phyloP scores from a whole-genome alignment of 192 early-diverging fungal genomes.

The Coemansia erecta region DNA sequence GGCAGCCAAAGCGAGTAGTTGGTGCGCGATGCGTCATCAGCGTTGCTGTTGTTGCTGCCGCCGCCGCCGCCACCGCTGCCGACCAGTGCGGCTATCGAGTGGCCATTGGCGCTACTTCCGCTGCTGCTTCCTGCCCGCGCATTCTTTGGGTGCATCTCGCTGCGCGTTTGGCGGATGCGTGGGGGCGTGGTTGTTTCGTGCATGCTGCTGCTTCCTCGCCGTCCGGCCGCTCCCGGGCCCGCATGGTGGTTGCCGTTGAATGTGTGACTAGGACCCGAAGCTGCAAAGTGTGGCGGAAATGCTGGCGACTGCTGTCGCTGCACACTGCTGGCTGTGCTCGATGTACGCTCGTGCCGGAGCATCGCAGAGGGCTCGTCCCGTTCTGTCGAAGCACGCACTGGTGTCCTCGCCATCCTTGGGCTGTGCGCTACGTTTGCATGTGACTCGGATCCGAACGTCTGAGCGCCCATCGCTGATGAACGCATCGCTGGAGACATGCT shows the following conservation, averaged over 20 bases:
- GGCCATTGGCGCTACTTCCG: conserved; percentile 17
- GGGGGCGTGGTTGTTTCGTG: conserved; percentile 25
- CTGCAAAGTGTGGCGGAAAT: conserved; percentile 1
- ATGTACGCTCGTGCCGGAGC: background rate
- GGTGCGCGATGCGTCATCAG: conserved; percentile 18
- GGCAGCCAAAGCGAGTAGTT: conserved; percentile 48
- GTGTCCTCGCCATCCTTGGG: background rate
- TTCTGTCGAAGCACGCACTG: background rate
- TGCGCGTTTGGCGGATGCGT: conserved; percentile 30
- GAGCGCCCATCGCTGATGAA: background rate
- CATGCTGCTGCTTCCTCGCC: conserved; percentile 6
- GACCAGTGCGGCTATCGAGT: background rate
- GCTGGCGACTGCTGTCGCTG: conserved; percentile 3
- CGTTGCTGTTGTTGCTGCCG: background rate
- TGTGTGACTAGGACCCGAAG: background rate
- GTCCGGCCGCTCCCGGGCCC: background rate
- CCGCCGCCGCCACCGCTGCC: background rate
- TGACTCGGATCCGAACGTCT: background rate
- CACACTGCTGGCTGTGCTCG: conserved; percentile 7
- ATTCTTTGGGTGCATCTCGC: conserved; percentile 20
- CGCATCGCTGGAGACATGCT: background rate
- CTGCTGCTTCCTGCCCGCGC: conserved; percentile 5
- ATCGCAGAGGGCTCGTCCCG: background rate
- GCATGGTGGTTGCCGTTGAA: conserved; percentile 13
- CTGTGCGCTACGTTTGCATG: background rate